Conservation (phyloP, 75 land plant species). For the Cryptomeria japonica region DNA sequence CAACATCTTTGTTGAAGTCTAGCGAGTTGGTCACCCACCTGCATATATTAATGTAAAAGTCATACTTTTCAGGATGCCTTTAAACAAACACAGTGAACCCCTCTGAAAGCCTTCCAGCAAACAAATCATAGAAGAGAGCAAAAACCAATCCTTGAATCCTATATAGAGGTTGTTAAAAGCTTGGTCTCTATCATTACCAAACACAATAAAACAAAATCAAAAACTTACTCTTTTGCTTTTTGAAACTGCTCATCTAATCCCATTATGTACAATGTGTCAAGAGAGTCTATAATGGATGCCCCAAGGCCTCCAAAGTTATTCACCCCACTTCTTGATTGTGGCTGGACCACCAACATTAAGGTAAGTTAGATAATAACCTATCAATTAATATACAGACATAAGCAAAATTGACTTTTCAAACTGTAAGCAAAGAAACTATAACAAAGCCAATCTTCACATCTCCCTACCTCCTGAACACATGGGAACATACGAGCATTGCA, state of each 20-base stretch:
- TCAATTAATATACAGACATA: neutral
- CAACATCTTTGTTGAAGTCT: conserved; percentile 89
- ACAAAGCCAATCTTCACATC: neutral
- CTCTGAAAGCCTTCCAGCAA: neutral
- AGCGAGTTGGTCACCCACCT: conserved; percentile 93
- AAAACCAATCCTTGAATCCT: neutral
- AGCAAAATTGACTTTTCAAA: neutral
- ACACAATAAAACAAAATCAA: neutral
- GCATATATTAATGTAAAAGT: conserved; percentile 20
- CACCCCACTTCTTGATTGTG: conserved; percentile 73
- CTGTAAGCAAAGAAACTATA: neutral
- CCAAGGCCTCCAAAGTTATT: conserved; percentile 98
- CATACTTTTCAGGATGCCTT: neutral
- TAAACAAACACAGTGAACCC: neutral
- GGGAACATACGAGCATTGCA: neutral
- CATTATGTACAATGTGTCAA: conserved; percentile 97
- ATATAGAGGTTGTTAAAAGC: neutral
- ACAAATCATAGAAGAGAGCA: neutral
- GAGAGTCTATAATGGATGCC: conserved; percentile 90
- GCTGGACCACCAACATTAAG: conserved; percentile 43
- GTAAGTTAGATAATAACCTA: neutral
- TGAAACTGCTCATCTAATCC: conserved; percentile 85
- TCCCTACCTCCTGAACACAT: neutral
- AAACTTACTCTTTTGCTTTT: conserved; percentile 90
- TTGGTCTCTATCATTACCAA: neutral